A percentile compares a stretch with the other conserved stretches of the same genome.
Evolutionary conservation across 371 early-diverging fungal species (phyloP).

Genomic region (Mucor racemosus): DNA sequence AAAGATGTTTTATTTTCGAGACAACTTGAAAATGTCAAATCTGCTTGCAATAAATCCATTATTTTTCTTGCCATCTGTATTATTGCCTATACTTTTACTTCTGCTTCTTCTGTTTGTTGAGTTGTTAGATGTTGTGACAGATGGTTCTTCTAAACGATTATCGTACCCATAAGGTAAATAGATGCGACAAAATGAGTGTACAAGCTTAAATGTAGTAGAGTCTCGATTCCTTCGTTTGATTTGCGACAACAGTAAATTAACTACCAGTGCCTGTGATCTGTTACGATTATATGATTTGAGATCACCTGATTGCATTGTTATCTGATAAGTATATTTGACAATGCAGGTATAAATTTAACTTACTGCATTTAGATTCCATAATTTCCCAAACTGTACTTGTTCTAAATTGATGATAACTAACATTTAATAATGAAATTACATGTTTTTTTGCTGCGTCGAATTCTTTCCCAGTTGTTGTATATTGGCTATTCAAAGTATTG

Average conservation of each 20-base stretch:
- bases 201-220: conserved; percentile 14
- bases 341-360: not conserved
- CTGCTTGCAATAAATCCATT: not conserved
- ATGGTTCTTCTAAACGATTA: not conserved
- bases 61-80: not conserved
- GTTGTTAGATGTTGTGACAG: not conserved
- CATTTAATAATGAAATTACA: conserved; percentile 43
- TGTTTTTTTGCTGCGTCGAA: conserved; percentile 51
- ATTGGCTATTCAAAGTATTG: conserved; percentile 12
- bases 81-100: conserved; percentile 1
- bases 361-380: conserved; percentile 35
- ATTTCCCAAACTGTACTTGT: conserved; percentile 27
- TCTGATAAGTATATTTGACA: not conserved
- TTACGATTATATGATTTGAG: conserved; percentile 9
- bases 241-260: conserved; percentile 21
- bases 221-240: conserved; percentile 9
- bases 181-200: conserved; percentile 24
- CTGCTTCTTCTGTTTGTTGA: not conserved
- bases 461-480: conserved; percentile 17
- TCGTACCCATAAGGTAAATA: conserved; percentile 24
- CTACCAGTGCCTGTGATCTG: conserved; percentile 20
- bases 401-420: conserved; percentile 42
- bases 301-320: not conserved
- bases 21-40: conserved; percentile 3
- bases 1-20: not conserved